Base-by-base conservation (phyloP, 2,329 filamentous ascomycete genomes). In the Fusarium stilboides region DNA sequence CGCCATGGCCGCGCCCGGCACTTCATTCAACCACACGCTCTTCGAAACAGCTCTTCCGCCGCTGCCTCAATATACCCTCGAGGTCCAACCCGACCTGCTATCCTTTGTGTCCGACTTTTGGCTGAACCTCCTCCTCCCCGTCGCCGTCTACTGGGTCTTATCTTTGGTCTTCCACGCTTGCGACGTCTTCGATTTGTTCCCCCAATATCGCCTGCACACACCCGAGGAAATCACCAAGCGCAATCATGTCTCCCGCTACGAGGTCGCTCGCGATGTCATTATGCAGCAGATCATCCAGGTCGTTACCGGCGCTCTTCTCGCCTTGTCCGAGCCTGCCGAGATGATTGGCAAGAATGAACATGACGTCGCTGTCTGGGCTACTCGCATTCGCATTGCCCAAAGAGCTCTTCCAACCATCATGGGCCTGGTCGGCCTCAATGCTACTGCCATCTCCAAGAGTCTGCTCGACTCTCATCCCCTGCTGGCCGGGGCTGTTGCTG, bases 271-370 rank as follows among this genome's bases (percentile, higher is more conserved):
- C 78, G 95, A 98, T 84, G 95, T 98, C 72, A 82, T 98, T 57
- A 78, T 98, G 61, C 95, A 99, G 81, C 96, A 99, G 78, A 79
- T 95, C 64, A 92, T 99, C 49, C 96, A 99, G 83, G 92, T 93
- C 24, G 80, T 86, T 19, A 91, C 93, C 42, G 91, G 92, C 39
- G 79, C 90, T 56, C 79, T 88, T 5, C 81, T 98, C 42, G 88
- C 89, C 6, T 81, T 90, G 70, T 90, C 91, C 20, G 96, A 98
- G 74, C 88, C 90, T 5, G 84, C 87, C 42, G 91, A 95, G 69
- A 89, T 90, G 74, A 86, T 85, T 40, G 96, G 96, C 51, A 92
- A 87, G 80, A 92, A 95, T 74, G 87, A 92, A 24, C 94, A 97
- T 78, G 93, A 98, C 77, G 85, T 98, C 24, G 92, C 94, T 28